Percentiles rank a stretch among this genome's conserved stretches.
These are phyloP conservation scores for Mycena rosella DNA, from an alignment of 768 basidiomycete species.

Conservation along the genomic window DNA sequence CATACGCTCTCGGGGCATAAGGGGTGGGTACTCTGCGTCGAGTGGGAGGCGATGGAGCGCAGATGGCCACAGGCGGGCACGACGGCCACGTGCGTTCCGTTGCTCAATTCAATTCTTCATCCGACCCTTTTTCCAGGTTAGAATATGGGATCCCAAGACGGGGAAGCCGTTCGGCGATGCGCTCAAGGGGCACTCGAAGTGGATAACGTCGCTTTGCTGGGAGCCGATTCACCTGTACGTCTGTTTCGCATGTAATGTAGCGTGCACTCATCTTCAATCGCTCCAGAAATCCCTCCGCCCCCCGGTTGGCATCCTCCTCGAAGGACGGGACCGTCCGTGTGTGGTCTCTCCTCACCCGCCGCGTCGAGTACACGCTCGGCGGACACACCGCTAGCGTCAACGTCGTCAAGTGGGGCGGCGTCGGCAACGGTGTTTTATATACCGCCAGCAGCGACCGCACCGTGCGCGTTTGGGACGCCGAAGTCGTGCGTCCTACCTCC, in stretches of 20 bases:
- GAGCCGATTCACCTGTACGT: constrained; percentile 94
- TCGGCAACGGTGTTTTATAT: constrained; percentile 87
- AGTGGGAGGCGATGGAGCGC: constrained; percentile 96
- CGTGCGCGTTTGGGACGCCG: constrained; percentile 95
- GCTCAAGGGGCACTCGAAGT: constrained; percentile 94
- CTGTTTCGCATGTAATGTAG: neutral
- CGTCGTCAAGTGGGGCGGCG: constrained; percentile 96
- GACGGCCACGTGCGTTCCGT: constrained; percentile 83
- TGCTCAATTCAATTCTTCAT: neutral
- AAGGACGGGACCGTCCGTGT: constrained; percentile 98
- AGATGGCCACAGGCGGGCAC: constrained; percentile 91
- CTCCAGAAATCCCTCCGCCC: constrained; percentile 77
- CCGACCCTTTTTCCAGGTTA: constrained; percentile 57
- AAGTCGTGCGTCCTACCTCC: constrained; percentile 66
- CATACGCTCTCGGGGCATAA: constrained; percentile 89
- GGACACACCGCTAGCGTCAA: constrained; percentile 97
- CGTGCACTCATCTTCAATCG: constrained; percentile 9
- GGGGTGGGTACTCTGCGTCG: constrained; percentile 97
- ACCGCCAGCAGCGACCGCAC: constrained; percentile 96
- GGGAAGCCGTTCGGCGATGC: constrained; percentile 92
- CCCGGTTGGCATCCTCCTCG: constrained; percentile 93
- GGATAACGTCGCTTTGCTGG: constrained; percentile 96
- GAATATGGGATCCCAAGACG: constrained; percentile 94
- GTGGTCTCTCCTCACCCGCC: constrained; percentile 83
- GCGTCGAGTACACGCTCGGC: constrained; percentile 86